These are phyloP conservation scores for Eucalyptus pauciflora DNA, from an alignment of 345 rosid genomes.

Conservation along the genomic window DNA sequence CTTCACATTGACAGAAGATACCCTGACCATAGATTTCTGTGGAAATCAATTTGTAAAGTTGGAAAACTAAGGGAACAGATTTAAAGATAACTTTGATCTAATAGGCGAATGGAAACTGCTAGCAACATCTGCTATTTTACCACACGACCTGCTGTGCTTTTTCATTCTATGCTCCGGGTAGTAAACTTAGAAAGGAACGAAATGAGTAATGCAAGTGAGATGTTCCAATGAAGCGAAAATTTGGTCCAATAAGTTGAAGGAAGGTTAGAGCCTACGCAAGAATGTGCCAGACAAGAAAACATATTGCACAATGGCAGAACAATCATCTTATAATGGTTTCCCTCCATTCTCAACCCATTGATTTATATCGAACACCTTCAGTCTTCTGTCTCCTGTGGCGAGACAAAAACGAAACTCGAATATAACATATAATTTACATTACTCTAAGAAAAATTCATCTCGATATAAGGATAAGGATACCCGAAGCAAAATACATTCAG, in stretches of 20 bases:
- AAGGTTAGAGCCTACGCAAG: not conserved
- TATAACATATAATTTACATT: not conserved
- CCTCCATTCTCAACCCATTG: not conserved
- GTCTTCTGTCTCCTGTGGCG: not conserved
- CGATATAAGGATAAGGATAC: not conserved
- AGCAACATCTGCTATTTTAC: not conserved
- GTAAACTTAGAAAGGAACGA: not conserved
- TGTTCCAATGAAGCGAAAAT: not conserved
- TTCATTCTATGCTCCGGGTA: not conserved
- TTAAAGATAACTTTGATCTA: not conserved
- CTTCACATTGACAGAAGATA: not conserved
- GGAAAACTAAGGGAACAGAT: not conserved
- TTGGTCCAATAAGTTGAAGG: not conserved
- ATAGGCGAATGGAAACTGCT: not conserved
- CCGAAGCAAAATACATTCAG: not conserved
- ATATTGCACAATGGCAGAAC: not conserved
- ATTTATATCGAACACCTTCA: not conserved
- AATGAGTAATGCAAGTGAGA: not conserved
- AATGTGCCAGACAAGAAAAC: not conserved
- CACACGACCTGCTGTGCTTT: not conserved
- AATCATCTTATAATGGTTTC: not conserved
- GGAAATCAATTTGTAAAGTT: not conserved
- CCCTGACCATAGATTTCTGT: not conserved
- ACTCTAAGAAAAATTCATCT: not conserved
- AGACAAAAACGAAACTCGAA: not conserved